Evolutionary conservation across 1,139 yeast genomes (phyloP), one percentile per base, ranked within the genome.

Genomic region (Yamadazyma triangularis): DNA sequence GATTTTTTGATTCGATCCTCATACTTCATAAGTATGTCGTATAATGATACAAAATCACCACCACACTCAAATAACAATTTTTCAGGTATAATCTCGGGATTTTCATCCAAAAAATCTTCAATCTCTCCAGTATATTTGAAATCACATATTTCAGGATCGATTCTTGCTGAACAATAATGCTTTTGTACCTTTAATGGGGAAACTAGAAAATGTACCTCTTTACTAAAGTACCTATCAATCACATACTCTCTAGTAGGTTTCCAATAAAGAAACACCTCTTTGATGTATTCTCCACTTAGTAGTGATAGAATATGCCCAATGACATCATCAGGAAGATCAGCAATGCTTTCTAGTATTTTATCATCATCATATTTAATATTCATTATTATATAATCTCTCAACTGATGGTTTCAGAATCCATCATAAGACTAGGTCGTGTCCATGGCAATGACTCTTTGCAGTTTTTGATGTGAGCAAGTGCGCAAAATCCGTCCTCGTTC

Each of bases 121-220:
- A 61, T 57, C 31, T 60, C 62, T 20, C 56, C 59, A 38, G 33
- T 59, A 9, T 54, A 53, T 26, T 41, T 43, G 22, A 62, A 49
- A 29, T 57, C 60, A 18, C 20, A 18, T 18, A 18, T 18, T 7
- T 18, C 8, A 7, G 20, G 9, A 18, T 18, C 20, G 6, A 7
- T 18, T 7, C 20, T 18, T 18, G 20, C 6, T 18, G 20, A 18
- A 50, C 36, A 45, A 38, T 39, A 58, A 57, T 18, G 63, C 15
- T 26, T 29, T 21, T 40, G 63, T 14, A 58, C 33, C 13, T 47
- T 41, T 1, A 59, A 49, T 2, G 68, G 68, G 9, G 61, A 48
- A 9, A 63, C 45, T 3, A 60, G 45, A 26, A 64, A 54, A 30
- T 63, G 70, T 7, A 64, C 23, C 26, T 63, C 69, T 25, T 49